Evolutionary conservation across 306 rosid genomes (phyloP), one percentile per base, ranked within the genome.

Genomic region (Albizia julibrissin): DNA sequence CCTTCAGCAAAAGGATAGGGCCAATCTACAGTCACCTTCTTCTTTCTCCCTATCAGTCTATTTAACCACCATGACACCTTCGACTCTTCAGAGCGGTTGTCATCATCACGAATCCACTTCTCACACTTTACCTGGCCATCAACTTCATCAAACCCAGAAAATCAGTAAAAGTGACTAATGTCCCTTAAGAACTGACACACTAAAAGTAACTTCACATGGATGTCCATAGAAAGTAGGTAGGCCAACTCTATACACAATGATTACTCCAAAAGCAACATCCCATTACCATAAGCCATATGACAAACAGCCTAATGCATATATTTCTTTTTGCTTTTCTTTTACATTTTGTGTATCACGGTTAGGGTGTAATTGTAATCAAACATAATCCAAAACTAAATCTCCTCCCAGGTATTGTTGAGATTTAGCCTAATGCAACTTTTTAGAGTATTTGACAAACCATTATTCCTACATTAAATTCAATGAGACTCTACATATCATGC

Each of bases 91-190:
- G 92, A 89, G 78, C 6, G 90, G 80, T 84, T 76, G 27, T 93
- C 89, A 19, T 95, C 94, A 54, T 91, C 96, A 3, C 93, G 97
- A 77, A 92, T 93, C 99, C 99, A 95, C 87, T 95, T 95, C 83
- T 95, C 98, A 77, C 97, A 95, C 88, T 95, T 93, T 77, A 89
- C 91, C 74, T 89, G 99, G 67, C 96, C 98, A 86, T 95, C 99
- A 84, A 93, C 99, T 93, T 84, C 90, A 80, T 16, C 70, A 78
- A 74, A 82, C 34, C 44, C 76, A 87, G 67, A 67, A 37, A 77
- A 82, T 87, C 84, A 88, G 94, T 75, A 82, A 72, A 72, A 50
- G 44, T 27, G 69, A 39, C 42, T 49, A 73, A 62, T 26, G 52
- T 46, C 62, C 75, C 80, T 75, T 39, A 26, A 40, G 58, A 79